A percentile compares a stretch with the other conserved stretches of the same genome.
These are phyloP conservation scores for Pseudocercospora macadamiae DNA, from an alignment of 2,329 filamentous ascomycete genomes.

Conservation along the genomic window DNA sequence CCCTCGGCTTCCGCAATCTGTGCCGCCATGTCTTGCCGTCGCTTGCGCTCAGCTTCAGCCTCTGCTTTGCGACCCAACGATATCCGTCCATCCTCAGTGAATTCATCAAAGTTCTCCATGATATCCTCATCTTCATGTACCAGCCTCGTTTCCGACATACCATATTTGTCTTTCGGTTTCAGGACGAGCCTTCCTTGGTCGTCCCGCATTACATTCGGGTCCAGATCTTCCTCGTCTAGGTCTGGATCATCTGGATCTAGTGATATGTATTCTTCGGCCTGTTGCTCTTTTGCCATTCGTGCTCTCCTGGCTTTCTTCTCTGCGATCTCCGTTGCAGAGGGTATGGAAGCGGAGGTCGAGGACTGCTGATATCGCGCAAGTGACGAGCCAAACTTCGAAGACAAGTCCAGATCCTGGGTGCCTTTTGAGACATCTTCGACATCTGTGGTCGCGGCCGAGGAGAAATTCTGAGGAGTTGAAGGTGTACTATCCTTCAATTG, in stretches of 20 bases:
- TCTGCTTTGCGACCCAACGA: slow-evolving; percentile 79
- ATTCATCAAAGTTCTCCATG: slow-evolving; percentile 90
- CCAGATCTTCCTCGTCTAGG: slow-evolving; percentile 47
- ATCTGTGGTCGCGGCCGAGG: slow-evolving; percentile 30
- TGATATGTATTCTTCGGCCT: slow-evolving; percentile 62
- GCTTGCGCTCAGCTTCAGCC: slow-evolving; percentile 63
- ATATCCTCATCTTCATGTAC: slow-evolving; percentile 88
- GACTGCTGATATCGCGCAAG: slow-evolving; percentile 40
- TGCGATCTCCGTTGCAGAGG: slow-evolving; percentile 80
- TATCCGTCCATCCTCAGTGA: slow-evolving; percentile 70
- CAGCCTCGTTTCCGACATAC: slow-evolving; percentile 64
- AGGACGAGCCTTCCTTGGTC: slow-evolving; percentile 50
- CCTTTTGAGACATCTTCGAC: slow-evolving; percentile 53
- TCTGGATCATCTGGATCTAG: slow-evolving; percentile 62
- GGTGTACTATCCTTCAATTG: slow-evolving; percentile 86
- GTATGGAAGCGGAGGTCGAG: slow-evolving; percentile 57
- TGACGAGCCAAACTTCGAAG: slow-evolving; percentile 59
- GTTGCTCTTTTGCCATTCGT: slow-evolving; percentile 72
- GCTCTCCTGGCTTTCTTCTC: slow-evolving; percentile 89
- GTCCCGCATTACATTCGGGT: slow-evolving; percentile 43
- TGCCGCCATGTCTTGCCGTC: slow-evolving; percentile 77
- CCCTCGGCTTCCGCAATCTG: slow-evolving; percentile 72
- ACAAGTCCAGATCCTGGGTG: slow-evolving; percentile 47
- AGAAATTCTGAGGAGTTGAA: slow-evolving; percentile 71
- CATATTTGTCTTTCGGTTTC: slow-evolving; percentile 63